Evolutionary conservation across 2,329 filamentous ascomycete species (phyloP), one percentile per base, ranked within the genome.

Genomic region (Thelonectria olida): DNA sequence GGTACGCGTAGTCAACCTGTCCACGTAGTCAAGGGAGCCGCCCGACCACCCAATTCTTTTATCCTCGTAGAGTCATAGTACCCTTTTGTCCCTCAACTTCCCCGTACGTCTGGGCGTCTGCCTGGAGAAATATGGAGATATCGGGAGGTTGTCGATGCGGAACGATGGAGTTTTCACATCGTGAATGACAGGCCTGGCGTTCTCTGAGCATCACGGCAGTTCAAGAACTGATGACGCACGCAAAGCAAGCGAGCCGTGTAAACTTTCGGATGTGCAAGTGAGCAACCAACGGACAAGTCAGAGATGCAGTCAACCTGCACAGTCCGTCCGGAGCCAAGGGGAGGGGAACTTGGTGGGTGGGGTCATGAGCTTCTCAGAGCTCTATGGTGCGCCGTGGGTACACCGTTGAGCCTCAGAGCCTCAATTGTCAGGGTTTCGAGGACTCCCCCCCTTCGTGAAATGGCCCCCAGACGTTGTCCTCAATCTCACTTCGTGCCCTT

Each of bases 111-210:
- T 7, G n/a, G 44, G 23, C 38, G 52, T 60, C 58, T 61, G 58
- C 58, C 58, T 61, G 39, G 57, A 58, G 31, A 42, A 47, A 39
- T 51, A 55, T 55, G 58, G 58, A 23, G 52, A 20, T 54, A 25
- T 23, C 22, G 31, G 15, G 27, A 48, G 23, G 31, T 10, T 8
- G 42, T 50, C 19, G 51, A 51, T 31, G 58, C 38, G 39, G 52
- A 55, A 55, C 45, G 52, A 55, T 45, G 45, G 58, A 23, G 52
- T 51, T 38, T 15, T 10, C 9, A 20, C 10, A 15, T 22, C 58
- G 58, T 61, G 58, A 61, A 55, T 50, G 12, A 15, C 10, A 47
- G 39, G 34, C 39, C 12, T 7, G 13, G 10, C 19, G 38, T 41
- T 19, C 34, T 34, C 28, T 8, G 41, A 20, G 25, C 49, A 20